Evolutionary conservation across 371 early-diverging fungal genomes (phyloP).

Genomic region (Lichtheimia hyalospora): DNA sequence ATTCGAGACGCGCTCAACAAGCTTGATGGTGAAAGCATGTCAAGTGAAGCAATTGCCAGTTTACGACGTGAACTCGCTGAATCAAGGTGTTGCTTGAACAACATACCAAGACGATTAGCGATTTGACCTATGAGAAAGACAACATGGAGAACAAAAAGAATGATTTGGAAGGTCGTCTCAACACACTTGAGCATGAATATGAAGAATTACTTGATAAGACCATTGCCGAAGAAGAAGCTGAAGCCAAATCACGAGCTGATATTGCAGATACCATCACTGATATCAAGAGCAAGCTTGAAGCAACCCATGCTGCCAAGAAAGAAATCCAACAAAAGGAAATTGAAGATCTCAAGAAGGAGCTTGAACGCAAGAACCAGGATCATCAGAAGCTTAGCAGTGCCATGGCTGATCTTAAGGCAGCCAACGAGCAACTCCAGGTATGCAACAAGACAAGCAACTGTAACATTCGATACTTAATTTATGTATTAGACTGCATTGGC

Average conservation of each 20-base stretch:
- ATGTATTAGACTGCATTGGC: background rate
- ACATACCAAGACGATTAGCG: slow-evolving; percentile 66
- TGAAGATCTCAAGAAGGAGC: slow-evolving; percentile 61
- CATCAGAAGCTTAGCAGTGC: slow-evolving; percentile 57
- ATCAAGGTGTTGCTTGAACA: slow-evolving; percentile 64
- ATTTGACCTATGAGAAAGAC: slow-evolving; percentile 66
- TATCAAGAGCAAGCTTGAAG: slow-evolving; percentile 74
- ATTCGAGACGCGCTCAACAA: slow-evolving; percentile 69
- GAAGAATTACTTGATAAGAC: slow-evolving; percentile 92
- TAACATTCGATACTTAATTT: too few relatives aligned
- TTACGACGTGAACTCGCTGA: slow-evolving; percentile 80
- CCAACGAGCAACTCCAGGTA: slow-evolving; percentile 69
- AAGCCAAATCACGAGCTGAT: slow-evolving; percentile 42
- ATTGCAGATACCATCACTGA: slow-evolving; percentile 75
- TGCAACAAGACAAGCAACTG: too few relatives aligned
- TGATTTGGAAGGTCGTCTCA: slow-evolving; percentile 75
- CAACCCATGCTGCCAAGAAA: slow-evolving; percentile 73
- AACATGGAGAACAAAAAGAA: slow-evolving; percentile 58
- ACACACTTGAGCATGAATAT: slow-evolving; percentile 82
- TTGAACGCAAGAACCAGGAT: slow-evolving; percentile 74
- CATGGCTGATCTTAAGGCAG: slow-evolving; percentile 57
- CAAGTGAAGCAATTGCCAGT: slow-evolving; percentile 63
- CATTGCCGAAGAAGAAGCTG: slow-evolving; percentile 87
- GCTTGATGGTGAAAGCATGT: slow-evolving; percentile 42
- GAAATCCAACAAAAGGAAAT: slow-evolving; percentile 79